These are phyloP conservation scores for Acanthamoeba divionensis DNA, from an alignment of 208 protist species.

Conservation along the genomic window DNA sequence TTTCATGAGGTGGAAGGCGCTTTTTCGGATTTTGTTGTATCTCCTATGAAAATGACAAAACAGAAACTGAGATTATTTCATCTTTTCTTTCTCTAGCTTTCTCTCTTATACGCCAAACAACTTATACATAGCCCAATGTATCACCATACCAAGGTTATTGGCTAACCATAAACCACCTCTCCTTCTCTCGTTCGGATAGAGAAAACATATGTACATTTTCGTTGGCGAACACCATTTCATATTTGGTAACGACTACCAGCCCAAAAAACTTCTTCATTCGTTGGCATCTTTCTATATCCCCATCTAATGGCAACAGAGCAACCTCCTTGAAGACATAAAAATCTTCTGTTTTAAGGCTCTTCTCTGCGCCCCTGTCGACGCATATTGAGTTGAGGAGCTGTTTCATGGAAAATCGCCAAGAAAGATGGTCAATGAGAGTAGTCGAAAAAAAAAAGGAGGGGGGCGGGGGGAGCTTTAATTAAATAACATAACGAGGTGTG, in stretches of 20 bases:
- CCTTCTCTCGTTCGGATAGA: background rate
- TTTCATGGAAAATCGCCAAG: background rate
- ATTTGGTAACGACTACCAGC: constrained; percentile 36
- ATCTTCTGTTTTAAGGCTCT: background rate
- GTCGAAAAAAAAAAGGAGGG: background rate
- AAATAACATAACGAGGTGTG: background rate
- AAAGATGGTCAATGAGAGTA: background rate
- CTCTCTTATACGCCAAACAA: too few species aligned
- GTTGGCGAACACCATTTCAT: constrained; percentile 47
- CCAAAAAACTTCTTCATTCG: background rate
- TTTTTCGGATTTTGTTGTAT: constrained; percentile 34
- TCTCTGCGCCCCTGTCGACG: background rate
- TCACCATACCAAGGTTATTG: too few species aligned
- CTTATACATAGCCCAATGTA: too few species aligned
- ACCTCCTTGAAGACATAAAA: constrained; percentile 44
- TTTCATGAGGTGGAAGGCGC: constrained; percentile 34
- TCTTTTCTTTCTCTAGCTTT: too few species aligned
- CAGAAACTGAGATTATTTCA: too few species aligned
- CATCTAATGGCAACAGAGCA: constrained; percentile 15
- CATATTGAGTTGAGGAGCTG: constrained; percentile 54
- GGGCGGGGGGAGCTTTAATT: background rate
- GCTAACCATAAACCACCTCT: too few species aligned
- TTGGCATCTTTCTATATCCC: background rate
- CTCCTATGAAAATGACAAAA: background rate
- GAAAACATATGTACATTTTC: background rate